These are phyloP conservation scores for Amniculicola lignicola DNA, from an alignment of 495 filamentous ascomycete species.

Conservation along the genomic window DNA sequence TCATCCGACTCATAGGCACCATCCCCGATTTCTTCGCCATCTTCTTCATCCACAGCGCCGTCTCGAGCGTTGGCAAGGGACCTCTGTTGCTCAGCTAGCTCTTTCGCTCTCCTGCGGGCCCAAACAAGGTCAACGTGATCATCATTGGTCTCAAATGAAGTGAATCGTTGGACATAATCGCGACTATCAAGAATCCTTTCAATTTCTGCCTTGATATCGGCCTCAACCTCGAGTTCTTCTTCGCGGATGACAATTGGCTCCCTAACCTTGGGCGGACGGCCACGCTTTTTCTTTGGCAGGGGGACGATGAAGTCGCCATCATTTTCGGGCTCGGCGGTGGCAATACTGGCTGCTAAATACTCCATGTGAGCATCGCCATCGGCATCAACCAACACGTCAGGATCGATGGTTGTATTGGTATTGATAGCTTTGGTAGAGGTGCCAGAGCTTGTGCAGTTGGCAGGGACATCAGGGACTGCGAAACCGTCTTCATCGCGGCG, in stretches of 20 bases:
- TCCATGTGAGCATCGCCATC: slow-evolving; percentile 26
- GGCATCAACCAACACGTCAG: too few relatives aligned
- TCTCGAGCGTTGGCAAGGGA: too few relatives aligned
- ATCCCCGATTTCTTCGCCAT: slow-evolving; percentile 50
- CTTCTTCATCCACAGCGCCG: neutral
- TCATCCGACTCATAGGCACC: slow-evolving; percentile 82
- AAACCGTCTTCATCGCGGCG: slow-evolving; percentile 55
- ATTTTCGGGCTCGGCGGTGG: slow-evolving; percentile 1
- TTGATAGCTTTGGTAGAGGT: too few relatives aligned
- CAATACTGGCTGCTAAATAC: neutral
- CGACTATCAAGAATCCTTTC: slow-evolving; percentile 33
- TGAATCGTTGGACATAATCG: slow-evolving; percentile 15
- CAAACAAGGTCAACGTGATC: neutral
- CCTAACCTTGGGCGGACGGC: slow-evolving; percentile 19
- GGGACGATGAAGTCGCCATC: neutral
- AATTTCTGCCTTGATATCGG: slow-evolving; percentile 37
- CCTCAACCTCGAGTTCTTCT: slow-evolving; percentile 39
- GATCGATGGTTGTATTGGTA: too few relatives aligned
- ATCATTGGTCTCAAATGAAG: slow-evolving; percentile 15
- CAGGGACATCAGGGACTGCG: slow-evolving; percentile 46
- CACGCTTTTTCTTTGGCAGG: slow-evolving; percentile 16
- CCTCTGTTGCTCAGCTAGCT: slow-evolving; percentile 8
- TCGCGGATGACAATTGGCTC: slow-evolving; percentile 31
- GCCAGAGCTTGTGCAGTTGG: slow-evolving; percentile 42
- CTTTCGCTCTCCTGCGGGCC: neutral